Conservation (phyloP, 768 basidiomycete species). For the Lactarius sp. region DNA sequence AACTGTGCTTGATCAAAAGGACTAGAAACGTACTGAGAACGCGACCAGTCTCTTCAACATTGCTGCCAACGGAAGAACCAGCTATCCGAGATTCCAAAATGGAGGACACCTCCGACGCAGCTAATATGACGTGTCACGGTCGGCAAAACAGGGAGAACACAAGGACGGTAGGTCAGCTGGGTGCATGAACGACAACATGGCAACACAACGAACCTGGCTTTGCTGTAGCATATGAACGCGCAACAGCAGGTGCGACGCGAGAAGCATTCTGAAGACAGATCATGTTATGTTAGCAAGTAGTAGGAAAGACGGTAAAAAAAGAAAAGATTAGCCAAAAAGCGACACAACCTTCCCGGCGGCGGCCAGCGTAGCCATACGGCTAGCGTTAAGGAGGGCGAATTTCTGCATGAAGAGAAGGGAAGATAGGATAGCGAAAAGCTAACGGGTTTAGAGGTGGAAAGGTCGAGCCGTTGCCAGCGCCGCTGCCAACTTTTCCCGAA, state of each 20-base stretch:
- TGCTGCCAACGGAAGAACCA: slow-evolving; percentile 83
- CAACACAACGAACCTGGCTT: slow-evolving; percentile 74
- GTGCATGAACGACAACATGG: neutral
- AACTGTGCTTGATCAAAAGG: slow-evolving; percentile 18
- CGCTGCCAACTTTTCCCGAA: slow-evolving; percentile 27
- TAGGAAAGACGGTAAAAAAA: slow-evolving; percentile 26
- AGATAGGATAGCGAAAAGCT: slow-evolving; percentile 38
- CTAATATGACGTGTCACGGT: slow-evolving; percentile 44
- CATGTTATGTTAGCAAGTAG: slow-evolving; percentile 12
- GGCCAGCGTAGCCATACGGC: slow-evolving; percentile 70
- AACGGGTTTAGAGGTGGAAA: slow-evolving; percentile 35
- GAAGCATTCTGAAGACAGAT: slow-evolving; percentile 34
- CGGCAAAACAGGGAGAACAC: slow-evolving; percentile 32
- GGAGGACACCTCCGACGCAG: slow-evolving; percentile 98
- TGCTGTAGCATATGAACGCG: slow-evolving; percentile 94
- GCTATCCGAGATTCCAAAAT: slow-evolving; percentile 99
- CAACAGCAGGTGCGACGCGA: slow-evolving; percentile 45
- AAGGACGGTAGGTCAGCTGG: slow-evolving; percentile 23
- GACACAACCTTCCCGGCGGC: slow-evolving; percentile 55
- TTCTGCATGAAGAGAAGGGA: slow-evolving; percentile 62
- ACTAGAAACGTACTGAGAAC: slow-evolving; percentile 75
- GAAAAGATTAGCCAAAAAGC: slow-evolving; percentile 14
- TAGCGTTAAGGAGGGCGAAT: slow-evolving; percentile 80
- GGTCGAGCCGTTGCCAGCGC: slow-evolving; percentile 32
- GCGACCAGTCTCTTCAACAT: slow-evolving; percentile 98